Evolutionary conservation across 2,329 filamentous ascomycete species (phyloP), one percentile per base, ranked within the genome.

Genomic region (Aspergillus quadricinctus): DNA sequence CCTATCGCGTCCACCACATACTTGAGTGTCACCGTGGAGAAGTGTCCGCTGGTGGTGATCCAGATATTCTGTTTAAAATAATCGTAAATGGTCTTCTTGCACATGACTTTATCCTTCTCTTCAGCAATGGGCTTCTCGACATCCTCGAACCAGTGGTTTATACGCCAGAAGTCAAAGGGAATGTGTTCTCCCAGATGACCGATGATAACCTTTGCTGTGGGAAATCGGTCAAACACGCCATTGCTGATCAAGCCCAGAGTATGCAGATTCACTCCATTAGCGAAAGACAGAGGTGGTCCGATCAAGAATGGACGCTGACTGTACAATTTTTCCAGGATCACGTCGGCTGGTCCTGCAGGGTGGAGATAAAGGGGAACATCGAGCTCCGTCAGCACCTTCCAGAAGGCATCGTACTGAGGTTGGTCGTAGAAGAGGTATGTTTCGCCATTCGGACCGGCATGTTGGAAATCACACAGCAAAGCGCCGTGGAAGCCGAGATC

Each of bases 281-380:
- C 81, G 48, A 84, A 84, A 54, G 74, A 31, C 78, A 14, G 82
- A 73, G 82, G 80, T 9, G 81, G 80, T 0, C 83, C 83, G 50
- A 84, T 71, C 40, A 85, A 77, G 74, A 78, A 85, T 64, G 78
- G 78, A 29, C 82, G 76, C 59, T 82, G 74, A 14, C 77, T 78
- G 73, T 78, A 85, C 2, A 83, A 73, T 65, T 80, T 80, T 2
- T 83, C 29, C 29, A 14, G 11, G 11, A 31, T 14, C 29, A 31
- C 29, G 14, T 14, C 11, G 29, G 29, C 29, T 5, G 29, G 11
- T 79, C 59, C 78, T 76, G 51, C 78, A 2, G 83, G 84, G 64
- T 87, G 84, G 3, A 87, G 73, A 61, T 87, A 87, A 56, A 87
- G 76, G 2, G 83, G 83, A 0, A 85, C 82, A 52, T 85, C 81